Evolutionary conservation across 1,139 yeast genomes (phyloP), one percentile per base, ranked within the genome.

Genomic region (Debaryomyces udenii): DNA sequence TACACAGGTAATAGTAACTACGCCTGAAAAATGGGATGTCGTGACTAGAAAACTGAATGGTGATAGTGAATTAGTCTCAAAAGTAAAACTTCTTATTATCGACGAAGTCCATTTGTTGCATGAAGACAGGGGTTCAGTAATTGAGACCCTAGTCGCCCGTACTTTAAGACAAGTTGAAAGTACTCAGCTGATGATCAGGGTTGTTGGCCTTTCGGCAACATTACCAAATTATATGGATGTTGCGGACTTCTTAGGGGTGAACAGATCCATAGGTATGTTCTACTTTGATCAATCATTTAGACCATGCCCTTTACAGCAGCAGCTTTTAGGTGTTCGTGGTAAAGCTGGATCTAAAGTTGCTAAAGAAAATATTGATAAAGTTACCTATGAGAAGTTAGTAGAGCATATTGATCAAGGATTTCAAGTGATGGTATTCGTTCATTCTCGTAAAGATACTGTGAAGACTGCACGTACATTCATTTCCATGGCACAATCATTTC

Each of bases 1-100:
- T 1, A 93, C 98, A 1, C 99, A 93, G 60, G 76, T 93, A 31
- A 87, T 93, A 52, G 97, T 93, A 6, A 93, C 98, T 0, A 93
- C 99, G 0, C 99, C 99, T 0, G 99, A 93, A 61, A 93, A 93
- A 64, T 93, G 99, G 99, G 99, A 93, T 69, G 97, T 93, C 9
- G 97, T 93, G 1, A 93, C 99, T 0, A 78, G 99, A 59, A 93
- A 93, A 56, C 86, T 78, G 59, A 76, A 72, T 39, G 93, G 97
- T 42, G 98, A 90, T 57, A 83, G 82, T 38, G 96, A 91, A 48
- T 67, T 93, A 30, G 94, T 89, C 2, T 80, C 86, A 11, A 90
- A 89, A 55, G 96, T 94, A 5, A 86, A 84, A 57, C 68, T 93
- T 10, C 68, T 93, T 41, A 87, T 93, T 47, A 90, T 93, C 49